A percentile compares a stretch with the other conserved stretches of the same genome.
Conservation (phyloP, 2,329 filamentous ascomycete species). For the Phaeosphaeriaceae sp. region DNA sequence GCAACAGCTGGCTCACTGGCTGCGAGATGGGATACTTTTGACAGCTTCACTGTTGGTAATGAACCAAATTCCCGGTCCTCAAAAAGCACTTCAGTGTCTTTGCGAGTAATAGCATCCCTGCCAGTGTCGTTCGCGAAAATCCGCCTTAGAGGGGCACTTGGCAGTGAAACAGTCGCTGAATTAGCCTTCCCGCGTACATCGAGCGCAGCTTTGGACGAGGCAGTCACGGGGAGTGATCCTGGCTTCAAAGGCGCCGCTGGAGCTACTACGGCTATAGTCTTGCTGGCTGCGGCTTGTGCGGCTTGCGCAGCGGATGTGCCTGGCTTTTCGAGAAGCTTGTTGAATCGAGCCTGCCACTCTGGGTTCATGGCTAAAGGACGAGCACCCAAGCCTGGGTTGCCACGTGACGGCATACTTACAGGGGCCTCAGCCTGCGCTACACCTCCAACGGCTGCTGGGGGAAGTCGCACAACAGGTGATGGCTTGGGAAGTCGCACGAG, state of each 20-base stretch:
- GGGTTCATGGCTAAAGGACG: slow-evolving; percentile 49
- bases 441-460: slow-evolving; percentile 59
- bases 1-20: slow-evolving; percentile 37
- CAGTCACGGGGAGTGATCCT: slow-evolving; percentile 64
- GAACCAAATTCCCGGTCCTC: slow-evolving; percentile 57
- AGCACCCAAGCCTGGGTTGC: slow-evolving; percentile 38
- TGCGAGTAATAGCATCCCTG: slow-evolving; percentile 49
- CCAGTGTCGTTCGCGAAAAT: slow-evolving; percentile 36
- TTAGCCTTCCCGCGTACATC: slow-evolving; percentile 54
- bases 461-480: slow-evolving; percentile 80
- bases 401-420: slow-evolving; percentile 48
- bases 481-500: slow-evolving; percentile 73
- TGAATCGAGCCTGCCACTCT: slow-evolving; percentile 84
- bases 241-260: slow-evolving; percentile 48
- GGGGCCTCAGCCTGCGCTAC: slow-evolving; percentile 47
- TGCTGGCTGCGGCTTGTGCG: slow-evolving; percentile 36
- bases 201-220: slow-evolving; percentile 68
- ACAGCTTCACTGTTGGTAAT: slow-evolving; percentile 46
- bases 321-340: slow-evolving; percentile 74
- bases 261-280: slow-evolving; percentile 27
- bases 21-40: slow-evolving; percentile 42
- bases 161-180: slow-evolving; percentile 75
- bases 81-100: slow-evolving; percentile 51
- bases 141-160: slow-evolving; percentile 40
- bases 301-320: slow-evolving; percentile 17